A percentile compares a stretch with the other conserved stretches of the same genome.
These are phyloP conservation scores for Erigeron canadensis DNA, from an alignment of 129 eudicot genomes.

Conservation along the genomic window DNA sequence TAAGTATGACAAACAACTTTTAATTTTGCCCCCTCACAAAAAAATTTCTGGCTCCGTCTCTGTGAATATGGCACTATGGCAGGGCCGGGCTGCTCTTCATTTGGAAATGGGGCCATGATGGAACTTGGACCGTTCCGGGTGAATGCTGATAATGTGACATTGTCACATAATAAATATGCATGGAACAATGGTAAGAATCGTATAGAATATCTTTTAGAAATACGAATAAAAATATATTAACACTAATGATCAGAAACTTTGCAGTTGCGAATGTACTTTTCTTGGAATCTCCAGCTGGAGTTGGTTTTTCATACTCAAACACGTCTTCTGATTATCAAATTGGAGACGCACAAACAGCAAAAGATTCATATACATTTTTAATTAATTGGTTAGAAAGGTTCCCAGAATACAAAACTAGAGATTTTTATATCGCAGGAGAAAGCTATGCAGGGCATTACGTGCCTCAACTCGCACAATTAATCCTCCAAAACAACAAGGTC, in stretches of 20 bases:
- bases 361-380: conserved; percentile 53
- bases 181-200: conserved; percentile 48
- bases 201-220: neutral
- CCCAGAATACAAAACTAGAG: conserved; percentile 58
- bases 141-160: conserved; percentile 42
- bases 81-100: conserved; percentile 72
- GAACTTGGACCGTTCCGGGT: conserved; percentile 60
- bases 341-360: conserved; percentile 53
- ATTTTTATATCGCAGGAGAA: conserved; percentile 52
- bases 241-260: neutral
- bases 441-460: conserved; percentile 63
- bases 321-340: conserved; percentile 44
- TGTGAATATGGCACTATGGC: no score
- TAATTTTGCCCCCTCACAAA: no score
- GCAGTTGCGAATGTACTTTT: conserved; percentile 63
- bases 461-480: conserved; percentile 58
- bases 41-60: no score
- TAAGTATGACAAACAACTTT: no score
- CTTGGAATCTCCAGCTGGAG: conserved; percentile 73
- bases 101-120: conserved; percentile 56
- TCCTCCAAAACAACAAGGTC: conserved; percentile 53
- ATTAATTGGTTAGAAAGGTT: conserved; percentile 60
- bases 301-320: conserved; percentile 67
- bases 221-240: neutral
- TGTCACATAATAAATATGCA: conserved; percentile 40